Evolutionary conservation across 2,329 filamentous ascomycete species (phyloP).

Genomic region (Penicillium palitans): DNA sequence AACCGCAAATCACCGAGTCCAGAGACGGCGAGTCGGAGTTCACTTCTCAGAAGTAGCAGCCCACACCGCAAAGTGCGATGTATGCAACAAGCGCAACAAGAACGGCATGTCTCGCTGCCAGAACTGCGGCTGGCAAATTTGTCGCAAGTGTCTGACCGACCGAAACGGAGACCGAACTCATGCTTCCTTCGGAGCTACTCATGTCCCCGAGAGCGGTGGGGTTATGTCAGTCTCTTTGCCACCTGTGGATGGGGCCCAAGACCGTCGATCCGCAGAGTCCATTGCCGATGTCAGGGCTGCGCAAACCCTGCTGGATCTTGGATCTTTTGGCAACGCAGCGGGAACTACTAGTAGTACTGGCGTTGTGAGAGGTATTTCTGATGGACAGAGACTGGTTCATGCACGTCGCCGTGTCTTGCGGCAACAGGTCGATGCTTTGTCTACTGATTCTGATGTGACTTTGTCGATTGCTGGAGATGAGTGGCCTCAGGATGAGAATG

Average conservation of each 20-base stretch:
- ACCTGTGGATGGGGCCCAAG: not conserved
- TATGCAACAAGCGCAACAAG: slow-evolving; percentile 16
- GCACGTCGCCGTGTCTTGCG: not conserved
- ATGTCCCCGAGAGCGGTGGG: slow-evolving; percentile 2
- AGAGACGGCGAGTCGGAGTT: slow-evolving; percentile 6
- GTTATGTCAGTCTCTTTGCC: not conserved
- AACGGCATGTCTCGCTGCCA: slow-evolving; percentile 17
- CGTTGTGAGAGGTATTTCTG: not conserved
- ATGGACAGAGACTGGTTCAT: not conserved
- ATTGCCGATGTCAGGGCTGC: not conserved
- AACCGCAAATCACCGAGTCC: not conserved
- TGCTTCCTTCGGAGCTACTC: slow-evolving; percentile 4
- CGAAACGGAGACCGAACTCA: slow-evolving; percentile 12
- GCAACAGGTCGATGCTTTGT: not conserved
- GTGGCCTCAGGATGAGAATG: not conserved
- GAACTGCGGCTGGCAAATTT: slow-evolving; percentile 18
- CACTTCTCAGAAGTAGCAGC: slow-evolving; percentile 16
- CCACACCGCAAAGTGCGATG: slow-evolving; percentile 19
- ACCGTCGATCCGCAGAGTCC: not conserved
- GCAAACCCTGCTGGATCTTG: not conserved
- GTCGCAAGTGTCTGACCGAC: slow-evolving; percentile 10
- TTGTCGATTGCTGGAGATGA: not conserved
- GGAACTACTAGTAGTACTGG: too few relatives aligned
- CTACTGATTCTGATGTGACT: not conserved
- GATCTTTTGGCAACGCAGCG: not conserved